Evolutionary conservation across 192 early-diverging fungal species (phyloP).

Genomic region (Gaertneriomyces sp.): DNA sequence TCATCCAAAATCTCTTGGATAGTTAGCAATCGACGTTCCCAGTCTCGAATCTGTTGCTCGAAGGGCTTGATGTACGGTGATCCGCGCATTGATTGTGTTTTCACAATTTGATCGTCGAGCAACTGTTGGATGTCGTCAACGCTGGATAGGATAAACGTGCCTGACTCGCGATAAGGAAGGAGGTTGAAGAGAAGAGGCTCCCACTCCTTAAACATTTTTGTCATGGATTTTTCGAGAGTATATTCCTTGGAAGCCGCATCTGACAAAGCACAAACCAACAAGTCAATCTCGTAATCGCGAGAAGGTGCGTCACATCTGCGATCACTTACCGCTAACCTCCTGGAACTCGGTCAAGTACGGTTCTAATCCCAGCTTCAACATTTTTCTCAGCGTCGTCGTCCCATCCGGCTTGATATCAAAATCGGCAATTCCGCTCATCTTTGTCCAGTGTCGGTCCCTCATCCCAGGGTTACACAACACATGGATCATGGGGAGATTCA

Average conservation of each 20-base stretch:
- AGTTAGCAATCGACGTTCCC: conserved; percentile 53
- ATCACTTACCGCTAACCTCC: conserved; percentile 52
- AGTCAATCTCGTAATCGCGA: conserved; percentile 9
- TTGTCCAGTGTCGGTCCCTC: conserved; percentile 56
- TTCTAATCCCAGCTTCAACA: conserved; percentile 58
- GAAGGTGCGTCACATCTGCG: background rate
- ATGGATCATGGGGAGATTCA: conserved; percentile 57
- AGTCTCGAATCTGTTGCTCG: conserved; percentile 59
- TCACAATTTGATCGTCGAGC: conserved; percentile 65
- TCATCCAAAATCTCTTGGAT: conserved; percentile 64
- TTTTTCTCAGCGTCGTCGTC: conserved; percentile 50
- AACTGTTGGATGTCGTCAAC: conserved; percentile 63
- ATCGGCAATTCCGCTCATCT: conserved; percentile 41
- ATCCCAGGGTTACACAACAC: conserved; percentile 63
- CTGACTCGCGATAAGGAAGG: conserved; percentile 58
- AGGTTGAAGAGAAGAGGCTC: conserved; percentile 52
- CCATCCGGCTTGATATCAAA: conserved; percentile 56
- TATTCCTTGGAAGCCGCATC: conserved; percentile 62
- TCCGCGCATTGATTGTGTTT: conserved; percentile 67
- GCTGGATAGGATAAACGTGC: conserved; percentile 54
- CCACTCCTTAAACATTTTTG: conserved; percentile 60
- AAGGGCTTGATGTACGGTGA: conserved; percentile 66
- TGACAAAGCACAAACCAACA: conserved; percentile 12
- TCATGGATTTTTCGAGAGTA: conserved; percentile 64
- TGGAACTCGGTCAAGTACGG: conserved; percentile 50